Evolutionary conservation across 345 rosid genomes (phyloP), one percentile per base, ranked within the genome.

Genomic region (Boechera retrofracta): DNA sequence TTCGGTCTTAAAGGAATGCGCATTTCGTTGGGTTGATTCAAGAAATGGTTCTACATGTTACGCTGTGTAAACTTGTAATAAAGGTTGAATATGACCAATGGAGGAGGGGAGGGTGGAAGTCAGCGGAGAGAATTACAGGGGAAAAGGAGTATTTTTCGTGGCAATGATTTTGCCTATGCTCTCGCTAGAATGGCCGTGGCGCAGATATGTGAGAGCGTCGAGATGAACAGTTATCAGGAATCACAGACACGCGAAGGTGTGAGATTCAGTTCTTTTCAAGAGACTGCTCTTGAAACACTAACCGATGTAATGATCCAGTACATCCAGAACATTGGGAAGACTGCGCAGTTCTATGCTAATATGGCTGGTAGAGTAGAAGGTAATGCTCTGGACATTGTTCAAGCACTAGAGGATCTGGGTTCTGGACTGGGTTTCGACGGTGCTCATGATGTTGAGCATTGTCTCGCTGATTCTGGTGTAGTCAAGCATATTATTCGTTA

Each of bases 31-130:
- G 65, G 69, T 67, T 60, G 64, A 73, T 33, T 44, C 71, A 67
- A 79, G 82, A 73, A 39, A 79, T 79, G 82, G 82, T 79, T 73
- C 66, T 73, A 73, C 71, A 54, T 79, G 74, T 42, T 78, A 63
- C 59, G 49, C 53, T 67, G 60, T 70, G 76, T 64, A 75, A 84
- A 86, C 87, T 88, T 93, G 87, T 88, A 83, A 86, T 85, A 83
- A 82, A 82, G 79, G 78, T 89, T 84, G 96, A 95, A 89, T 77
- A 95, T 95, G 97, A 95, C 80, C 87, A 85, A 89, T 90, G 96
- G 98, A 83, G 95, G 89, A 49, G 83, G 87, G 85, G 87, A 89
- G 88, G 89, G 83, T 80, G 86, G 85, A 77, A 85, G 82, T 77
- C 80, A 85, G 69, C 79, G 67, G 62, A 91, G 79, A 81, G 82